Evolutionary conservation across 306 rosid genomes (phyloP).

Genomic region (Betula pendula): DNA sequence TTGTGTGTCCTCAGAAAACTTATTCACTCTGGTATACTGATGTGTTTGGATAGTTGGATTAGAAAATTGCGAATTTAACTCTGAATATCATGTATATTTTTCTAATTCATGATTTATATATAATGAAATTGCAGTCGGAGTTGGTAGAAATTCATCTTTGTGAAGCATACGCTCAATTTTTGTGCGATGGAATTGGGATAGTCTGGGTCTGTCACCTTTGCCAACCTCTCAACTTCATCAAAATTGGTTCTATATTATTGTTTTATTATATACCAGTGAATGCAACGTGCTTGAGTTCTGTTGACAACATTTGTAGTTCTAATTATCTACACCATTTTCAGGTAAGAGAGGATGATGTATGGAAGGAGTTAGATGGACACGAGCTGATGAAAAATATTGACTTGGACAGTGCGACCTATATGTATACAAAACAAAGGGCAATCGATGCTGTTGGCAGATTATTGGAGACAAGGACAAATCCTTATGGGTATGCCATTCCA

Average conservation of each 20-base stretch:
- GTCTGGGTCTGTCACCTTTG: constrained; percentile 65
- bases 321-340: constrained; percentile 29
- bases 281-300: constrained; percentile 13
- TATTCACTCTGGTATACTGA: constrained; percentile 20
- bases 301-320: constrained; percentile 17
- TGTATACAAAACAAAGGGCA: constrained; percentile 59
- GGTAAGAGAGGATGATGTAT: constrained; percentile 63
- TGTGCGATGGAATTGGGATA: constrained; percentile 68
- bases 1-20: constrained; percentile 52
- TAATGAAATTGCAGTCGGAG: constrained; percentile 48
- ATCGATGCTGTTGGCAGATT: constrained; percentile 46
- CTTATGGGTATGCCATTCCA: constrained; percentile 58
- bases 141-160: constrained; percentile 58
- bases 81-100: background rate
- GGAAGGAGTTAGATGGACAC: constrained; percentile 44
- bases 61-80: background rate
- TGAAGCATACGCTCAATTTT: constrained; percentile 57
- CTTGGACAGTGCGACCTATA: constrained; percentile 41
- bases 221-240: constrained; percentile 15
- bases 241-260: background rate
- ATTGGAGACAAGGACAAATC: constrained; percentile 52
- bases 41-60: background rate
- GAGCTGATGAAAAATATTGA: constrained; percentile 38
- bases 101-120: constrained; percentile 25
- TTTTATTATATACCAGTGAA: background rate